Evolutionary conservation across 164 flowering plant species (phyloP), one percentile per base, ranked within the genome.

Genomic region (Protea cynaroides): DNA sequence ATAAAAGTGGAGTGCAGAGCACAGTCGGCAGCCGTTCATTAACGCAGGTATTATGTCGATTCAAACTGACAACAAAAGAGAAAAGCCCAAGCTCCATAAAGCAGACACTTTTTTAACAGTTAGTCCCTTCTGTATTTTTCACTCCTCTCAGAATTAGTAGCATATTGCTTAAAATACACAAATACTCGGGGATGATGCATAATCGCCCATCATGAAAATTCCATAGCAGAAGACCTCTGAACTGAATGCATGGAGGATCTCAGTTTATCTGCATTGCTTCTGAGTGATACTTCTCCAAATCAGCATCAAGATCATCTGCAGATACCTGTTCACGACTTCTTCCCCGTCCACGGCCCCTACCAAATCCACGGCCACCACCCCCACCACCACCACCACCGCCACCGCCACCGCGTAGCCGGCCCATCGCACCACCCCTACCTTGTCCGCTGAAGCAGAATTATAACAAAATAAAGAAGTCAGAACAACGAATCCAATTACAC

Each of bases 201-300:
- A 29, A 29, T 29, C 34, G 5, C 5, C 34, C 6, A 49, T 7
- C 18, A 49, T 49, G 52, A 15, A 4, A 34, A 15, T 29, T 29
- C 34, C 34, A 29, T 29, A 29, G 34, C 34, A 51, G 56, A 4
- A 61, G 54, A 59, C 15, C 15, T 37, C 18, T 13, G 37, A 44
- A 47, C 21, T 8, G 21, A 61, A 44, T 8, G 36, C 54, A 63
- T 56, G 37, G 17, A 46, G 17, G 70, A 13, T 51, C 50, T 77
- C 65, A 83, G 51, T 82, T 82, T 52, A 72, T 79, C 72, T 84
- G 78, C 91, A 86, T 86, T 25, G 91, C 74, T 61, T 79, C 84
- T n/a, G 84, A 47, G 60, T 84, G 91, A 68, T 86, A 86, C 70
- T 86, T 86, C 49, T 84, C 91, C 70, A 86, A 64, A 63, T 86